Conservation (phyloP, 352 stramenopile species). For the Pythium chondricola region DNA sequence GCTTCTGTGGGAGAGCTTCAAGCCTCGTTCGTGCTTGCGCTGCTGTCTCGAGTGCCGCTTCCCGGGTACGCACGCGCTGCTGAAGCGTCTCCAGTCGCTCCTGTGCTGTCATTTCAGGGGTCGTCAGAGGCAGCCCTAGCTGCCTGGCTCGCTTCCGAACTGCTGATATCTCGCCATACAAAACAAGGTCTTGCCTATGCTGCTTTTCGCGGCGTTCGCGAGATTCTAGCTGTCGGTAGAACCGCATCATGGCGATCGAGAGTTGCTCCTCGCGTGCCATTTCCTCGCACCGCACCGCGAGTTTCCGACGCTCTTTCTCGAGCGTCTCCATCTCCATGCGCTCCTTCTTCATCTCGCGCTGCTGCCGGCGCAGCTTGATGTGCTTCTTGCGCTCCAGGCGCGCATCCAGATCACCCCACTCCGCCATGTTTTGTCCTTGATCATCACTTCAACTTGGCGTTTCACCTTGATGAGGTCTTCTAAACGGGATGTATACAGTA, state of each 20-base stretch:
- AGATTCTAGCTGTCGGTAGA: conserved; percentile 18
- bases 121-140: conserved; percentile 31
- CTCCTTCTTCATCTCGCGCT: conserved; percentile 35
- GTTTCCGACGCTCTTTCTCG: conserved; percentile 27
- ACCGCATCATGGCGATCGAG: conserved; percentile 33
- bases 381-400: conserved; percentile 43
- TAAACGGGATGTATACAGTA: too few species aligned
- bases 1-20: conserved; percentile 34
- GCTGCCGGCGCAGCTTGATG: conserved; percentile 33
- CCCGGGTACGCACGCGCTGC: conserved; percentile 26
- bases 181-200: conserved; percentile 29
- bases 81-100: conserved; percentile 30
- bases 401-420: conserved; percentile 43
- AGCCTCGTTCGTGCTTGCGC: conserved; percentile 30
- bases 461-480: background rate
- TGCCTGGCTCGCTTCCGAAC: conserved; percentile 21
- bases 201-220: conserved; percentile 5
- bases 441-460: conserved; percentile 3
- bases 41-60: conserved; percentile 20
- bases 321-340: conserved; percentile 21
- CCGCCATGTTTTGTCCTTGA: conserved; percentile 10
- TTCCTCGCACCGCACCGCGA: conserved; percentile 29
- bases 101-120: conserved; percentile 20
- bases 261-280: conserved; percentile 50
- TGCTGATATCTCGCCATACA: conserved; percentile 23